Percentiles rank a stretch among this genome's conserved stretches.
Evolutionary conservation across 768 basidiomycete genomes (phyloP).

Genomic region (Phanerochaete sordida): DNA sequence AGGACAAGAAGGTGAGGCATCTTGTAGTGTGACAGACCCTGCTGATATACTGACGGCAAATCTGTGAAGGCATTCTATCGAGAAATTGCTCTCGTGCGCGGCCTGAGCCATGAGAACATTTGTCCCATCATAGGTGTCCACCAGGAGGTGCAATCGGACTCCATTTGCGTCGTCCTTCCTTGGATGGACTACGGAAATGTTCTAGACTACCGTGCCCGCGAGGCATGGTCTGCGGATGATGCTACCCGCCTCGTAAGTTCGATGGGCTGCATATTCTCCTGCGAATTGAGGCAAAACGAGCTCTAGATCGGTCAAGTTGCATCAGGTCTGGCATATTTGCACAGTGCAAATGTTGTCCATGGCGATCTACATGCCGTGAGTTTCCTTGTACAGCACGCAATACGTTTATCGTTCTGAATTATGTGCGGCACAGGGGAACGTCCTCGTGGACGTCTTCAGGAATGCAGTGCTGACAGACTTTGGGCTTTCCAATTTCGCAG

Average conservation of each 20-base stretch:
- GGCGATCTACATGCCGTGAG: conserved; percentile 10
- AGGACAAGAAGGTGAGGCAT: too few species aligned
- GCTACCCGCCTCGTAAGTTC: background rate
- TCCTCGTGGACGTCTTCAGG: conserved; percentile 9
- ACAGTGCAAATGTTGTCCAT: conserved; percentile 5
- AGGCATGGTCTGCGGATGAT: background rate
- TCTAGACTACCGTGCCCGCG: background rate
- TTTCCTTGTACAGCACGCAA: background rate
- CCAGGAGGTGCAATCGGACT: background rate
- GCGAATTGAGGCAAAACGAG: background rate
- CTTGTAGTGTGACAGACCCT: too few species aligned
- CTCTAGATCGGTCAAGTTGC: background rate
- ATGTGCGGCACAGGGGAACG: conserved; percentile 3
- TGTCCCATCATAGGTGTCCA: background rate
- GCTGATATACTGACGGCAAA: too few species aligned
- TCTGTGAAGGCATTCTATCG: background rate
- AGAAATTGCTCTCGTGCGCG: background rate
- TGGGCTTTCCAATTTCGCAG: conserved; percentile 5
- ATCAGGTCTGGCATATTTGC: conserved; percentile 4
- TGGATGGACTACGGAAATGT: conserved; percentile 9
- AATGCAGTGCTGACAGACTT: conserved; percentile 13
- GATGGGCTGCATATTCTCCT: background rate
- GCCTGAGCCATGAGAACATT: background rate
- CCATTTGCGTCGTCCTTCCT: conserved; percentile 2
- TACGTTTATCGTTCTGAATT: background rate